Conservation (phyloP, 345 rosid species). For the Arabidopsis suecica region DNA sequence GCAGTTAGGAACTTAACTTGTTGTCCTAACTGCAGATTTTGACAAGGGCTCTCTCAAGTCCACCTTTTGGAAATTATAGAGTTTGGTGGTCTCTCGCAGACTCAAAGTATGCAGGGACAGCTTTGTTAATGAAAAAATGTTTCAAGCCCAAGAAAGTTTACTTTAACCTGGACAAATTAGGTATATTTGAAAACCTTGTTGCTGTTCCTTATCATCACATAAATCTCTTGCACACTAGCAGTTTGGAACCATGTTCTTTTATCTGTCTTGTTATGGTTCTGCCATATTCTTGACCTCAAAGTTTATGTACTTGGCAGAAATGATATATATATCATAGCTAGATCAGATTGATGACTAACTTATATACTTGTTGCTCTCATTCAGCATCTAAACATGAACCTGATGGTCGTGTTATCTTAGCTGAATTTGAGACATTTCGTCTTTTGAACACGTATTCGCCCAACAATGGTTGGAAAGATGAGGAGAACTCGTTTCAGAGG, state of each 20-base stretch:
- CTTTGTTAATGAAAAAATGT: slow-evolving; percentile 83
- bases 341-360: slow-evolving; percentile 5
- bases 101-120: slow-evolving; percentile 97
- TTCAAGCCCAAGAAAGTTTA: slow-evolving; percentile 64
- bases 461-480: slow-evolving; percentile 99
- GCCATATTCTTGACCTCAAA: slow-evolving; percentile 12
- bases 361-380: slow-evolving; percentile 8
- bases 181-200: slow-evolving; percentile 45
- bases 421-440: slow-evolving; percentile 77
- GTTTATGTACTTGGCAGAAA: background rate
- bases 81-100: slow-evolving; percentile 99
- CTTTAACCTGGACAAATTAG: slow-evolving; percentile 76
- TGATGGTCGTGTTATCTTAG: slow-evolving; percentile 94
- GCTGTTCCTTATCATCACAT: slow-evolving; percentile 17
- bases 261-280: background rate
- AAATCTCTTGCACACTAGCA: background rate
- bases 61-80: slow-evolving; percentile 71
- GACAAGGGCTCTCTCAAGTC: slow-evolving; percentile 79
- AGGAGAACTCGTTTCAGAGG: slow-evolving; percentile 84
- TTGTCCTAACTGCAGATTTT: slow-evolving; percentile 56
- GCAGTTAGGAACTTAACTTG: background rate
- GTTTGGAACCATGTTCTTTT: slow-evolving; percentile 8
- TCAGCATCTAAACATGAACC: slow-evolving; percentile 87
- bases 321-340: background rate
- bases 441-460: slow-evolving; percentile 89